Evolutionary conservation across 768 basidiomycete genomes (phyloP).

Genomic region (Ephemerocybe angulata): DNA sequence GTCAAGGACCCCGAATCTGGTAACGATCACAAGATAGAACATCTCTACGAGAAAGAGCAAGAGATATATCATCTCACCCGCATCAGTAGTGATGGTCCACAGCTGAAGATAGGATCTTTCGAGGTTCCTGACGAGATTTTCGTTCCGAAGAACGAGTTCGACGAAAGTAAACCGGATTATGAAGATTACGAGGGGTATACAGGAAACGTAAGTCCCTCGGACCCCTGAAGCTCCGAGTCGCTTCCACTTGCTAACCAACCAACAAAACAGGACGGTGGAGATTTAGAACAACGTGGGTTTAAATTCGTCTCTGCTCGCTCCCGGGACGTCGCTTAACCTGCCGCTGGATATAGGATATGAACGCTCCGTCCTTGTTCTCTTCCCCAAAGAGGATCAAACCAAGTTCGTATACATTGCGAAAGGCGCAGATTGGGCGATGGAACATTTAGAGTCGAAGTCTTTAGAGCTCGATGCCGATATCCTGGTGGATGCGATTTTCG

Average conservation of each 20-base stretch:
- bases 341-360: constrained; percentile 14
- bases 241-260: background rate
- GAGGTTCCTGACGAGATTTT: constrained; percentile 22
- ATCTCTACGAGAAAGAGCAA: constrained; percentile 14
- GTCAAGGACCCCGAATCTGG: constrained; percentile 18
- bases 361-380: constrained; percentile 30
- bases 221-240: background rate
- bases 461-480: constrained; percentile 13
- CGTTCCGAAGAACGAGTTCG: constrained; percentile 33
- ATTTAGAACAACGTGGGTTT: constrained; percentile 28
- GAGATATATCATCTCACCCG: constrained; percentile 27
- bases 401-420: constrained; percentile 15
- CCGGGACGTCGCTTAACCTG: background rate
- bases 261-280: constrained; percentile 19
- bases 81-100: constrained; percentile 25
- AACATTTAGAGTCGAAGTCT: constrained; percentile 16
- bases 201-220: constrained; percentile 31
- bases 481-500: constrained; percentile 15
- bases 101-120: constrained; percentile 15
- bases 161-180: constrained; percentile 30
- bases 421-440: constrained; percentile 19
- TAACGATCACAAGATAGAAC: constrained; percentile 12
- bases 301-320: background rate
- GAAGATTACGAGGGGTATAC: constrained; percentile 39
- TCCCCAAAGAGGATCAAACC: constrained; percentile 19